Conservation (phyloP, 176 grass and related monocot species). For the Puccinellia tenuiflora region DNA sequence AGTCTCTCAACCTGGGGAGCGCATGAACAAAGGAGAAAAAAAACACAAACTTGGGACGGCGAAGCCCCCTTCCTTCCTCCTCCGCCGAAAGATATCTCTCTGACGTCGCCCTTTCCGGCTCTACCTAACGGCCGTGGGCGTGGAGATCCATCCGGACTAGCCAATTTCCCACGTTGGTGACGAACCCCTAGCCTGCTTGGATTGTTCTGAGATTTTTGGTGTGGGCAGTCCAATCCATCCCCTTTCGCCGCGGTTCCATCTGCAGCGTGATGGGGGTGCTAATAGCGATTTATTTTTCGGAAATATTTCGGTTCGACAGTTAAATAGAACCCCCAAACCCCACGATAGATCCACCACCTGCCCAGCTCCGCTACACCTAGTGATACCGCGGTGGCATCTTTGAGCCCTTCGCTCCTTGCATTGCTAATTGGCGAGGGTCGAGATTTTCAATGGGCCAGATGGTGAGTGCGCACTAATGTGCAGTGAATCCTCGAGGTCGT, state of each 20-base stretch:
- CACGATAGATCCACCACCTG: neutral
- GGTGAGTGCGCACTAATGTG: neutral
- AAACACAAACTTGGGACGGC: neutral
- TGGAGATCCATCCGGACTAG: neutral
- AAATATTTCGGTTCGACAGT: neutral
- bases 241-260: neutral
- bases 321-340: neutral
- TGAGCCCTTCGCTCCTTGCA: neutral
- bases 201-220: neutral
- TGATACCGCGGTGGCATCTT: neutral
- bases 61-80: neutral
- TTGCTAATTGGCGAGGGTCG: neutral
- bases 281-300: neutral
- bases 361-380: constrained; percentile 18
- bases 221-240: neutral
- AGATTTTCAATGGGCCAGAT: constrained; percentile 34
- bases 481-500: neutral
- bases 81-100: neutral
- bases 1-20: neutral
- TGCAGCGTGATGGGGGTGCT: neutral
- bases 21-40: neutral
- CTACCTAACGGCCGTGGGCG: neutral
- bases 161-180: neutral
- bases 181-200: neutral
- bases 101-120: neutral